A percentile compares a stretch with the other conserved stretches of the same genome.
Evolutionary conservation across 306 rosid species (phyloP).

Genomic region (Medicago truncatula): DNA sequence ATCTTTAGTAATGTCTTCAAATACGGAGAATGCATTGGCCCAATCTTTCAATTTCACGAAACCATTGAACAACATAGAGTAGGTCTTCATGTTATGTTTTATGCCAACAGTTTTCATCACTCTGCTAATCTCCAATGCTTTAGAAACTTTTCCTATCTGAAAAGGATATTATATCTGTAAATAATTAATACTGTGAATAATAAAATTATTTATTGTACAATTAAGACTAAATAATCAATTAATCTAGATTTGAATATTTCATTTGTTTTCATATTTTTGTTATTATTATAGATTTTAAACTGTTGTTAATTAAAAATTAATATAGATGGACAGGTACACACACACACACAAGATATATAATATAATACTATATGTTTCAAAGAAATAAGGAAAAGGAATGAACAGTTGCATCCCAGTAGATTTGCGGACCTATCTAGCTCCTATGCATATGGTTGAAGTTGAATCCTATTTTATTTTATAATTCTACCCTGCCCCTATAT

Average conservation of each 20-base stretch:
- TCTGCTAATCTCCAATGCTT: conserved; percentile 83
- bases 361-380: neutral
- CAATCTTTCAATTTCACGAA: conserved; percentile 91
- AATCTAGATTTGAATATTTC: no score
- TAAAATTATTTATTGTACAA: no score
- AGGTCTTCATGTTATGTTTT: conserved; percentile 93
- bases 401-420: neutral
- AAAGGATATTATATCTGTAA: conserved; percentile 40
- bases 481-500: neutral
- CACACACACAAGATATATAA: neutral
- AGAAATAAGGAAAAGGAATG: neutral
- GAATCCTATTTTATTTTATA: neutral
- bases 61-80: conserved; percentile 95
- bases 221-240: no score
- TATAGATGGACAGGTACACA: neutral
- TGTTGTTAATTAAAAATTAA: no score
- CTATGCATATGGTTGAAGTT: neutral
- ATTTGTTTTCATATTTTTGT: no score
- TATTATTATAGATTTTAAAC: no score
- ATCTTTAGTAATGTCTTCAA: conserved; percentile 77
- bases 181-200: no score
- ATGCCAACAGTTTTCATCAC: conserved; percentile 75
- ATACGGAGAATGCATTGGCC: conserved; percentile 91
- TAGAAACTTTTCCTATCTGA: conserved; percentile 92
- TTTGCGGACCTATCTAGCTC: neutral